Evolutionary conservation across 2,329 filamentous ascomycete species (phyloP), one percentile per base, ranked within the genome.

Genomic region (Clarireedia sp.): DNA sequence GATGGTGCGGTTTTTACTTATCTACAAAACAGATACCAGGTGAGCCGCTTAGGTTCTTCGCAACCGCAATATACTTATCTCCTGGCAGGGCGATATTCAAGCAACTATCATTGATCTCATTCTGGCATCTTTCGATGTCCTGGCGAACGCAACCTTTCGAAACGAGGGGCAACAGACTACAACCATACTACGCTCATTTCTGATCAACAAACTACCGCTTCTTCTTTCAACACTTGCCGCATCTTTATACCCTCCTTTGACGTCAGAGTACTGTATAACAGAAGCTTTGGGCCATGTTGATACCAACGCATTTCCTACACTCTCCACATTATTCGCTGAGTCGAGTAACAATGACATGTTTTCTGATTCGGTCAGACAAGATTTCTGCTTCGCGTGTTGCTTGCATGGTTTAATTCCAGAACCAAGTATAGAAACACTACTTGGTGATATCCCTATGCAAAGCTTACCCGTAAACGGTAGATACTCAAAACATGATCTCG

Each of bases 381-480:
- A 96, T 59, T 97, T 97, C 62, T 81, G 95, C 41, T 94, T 95
- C 60, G 85, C 92, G 0, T 99, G 94, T 67, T 89, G 89, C 54
- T 77, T 96, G 40, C 91, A 97, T 69, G 83, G 85, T 0, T 75
- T 99, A n/a, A 84, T 97, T 23, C 81, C 85, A 0, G 84, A 90
- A 60, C 78, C 82, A 36, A 87, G 86, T 49, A 88, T 96, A 16
- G 85, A 92, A 66, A 80, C 81, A 3, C 79, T 99, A 9, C 74
- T 96, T 2, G 90, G 90, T 4, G 90, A 96, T 64, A 86, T 90
- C 23, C 88, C 89, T 0, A 86, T 94, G 74, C 85, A 89, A 61
- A 87, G 84, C 38, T 75, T 91, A 48, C 88, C 90, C 1, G 81
- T 84, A 23, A 80, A 85, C 23, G 85, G 87, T 3, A 85, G 85